Evolutionary conservation across 75 land plant genomes (phyloP), one percentile per base, ranked within the genome.

Genomic region (Sequoiadendron giganteum): DNA sequence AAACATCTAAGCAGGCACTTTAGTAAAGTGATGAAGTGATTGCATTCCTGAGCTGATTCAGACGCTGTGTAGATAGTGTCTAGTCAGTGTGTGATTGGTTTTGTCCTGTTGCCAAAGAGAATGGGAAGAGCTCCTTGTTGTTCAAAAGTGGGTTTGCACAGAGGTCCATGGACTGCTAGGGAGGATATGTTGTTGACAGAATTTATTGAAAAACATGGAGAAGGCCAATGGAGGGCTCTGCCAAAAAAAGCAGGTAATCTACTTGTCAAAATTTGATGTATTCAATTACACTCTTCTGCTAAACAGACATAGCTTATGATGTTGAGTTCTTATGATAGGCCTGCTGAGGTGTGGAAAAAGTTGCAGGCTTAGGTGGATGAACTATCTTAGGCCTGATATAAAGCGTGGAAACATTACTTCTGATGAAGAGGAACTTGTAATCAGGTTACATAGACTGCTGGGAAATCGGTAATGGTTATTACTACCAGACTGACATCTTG

Each of bases 141-240:
- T 83, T 87, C 93, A 3, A 93, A 92, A 84, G 90, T 88, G 3
- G 95, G 93, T 30, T 81, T 94, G 80, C 89, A 91, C 73, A 91
- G 90, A 85, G 95, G 95, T 19, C 95, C 95, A 15, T 95, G 95
- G 95, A 93, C 95, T 48, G 85, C 90, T n/a, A 91, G 58, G 21
- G 95, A 95, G 87, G 95, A 95, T 83, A 86, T 87, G 72, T 42
- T 95, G 68, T 89, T 95, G 21, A 86, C 89, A 2, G 83, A 89
- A 1, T 92, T 91, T 80, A 90, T 93, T 65, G 87, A 91, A 76
- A 76, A 58, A 38, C 90, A 93, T 86, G 95, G 95, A 32, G 95
- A 92, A 90, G 95, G 95, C 68, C 85, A 90, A 52, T 95, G 95
- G 95, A 89, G 93, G 73, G 86, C 89, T 68, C 68, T 94, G 5